Base-by-base conservation (phyloP, 345 rosid species). In the Eucalyptus brandiana region DNA sequence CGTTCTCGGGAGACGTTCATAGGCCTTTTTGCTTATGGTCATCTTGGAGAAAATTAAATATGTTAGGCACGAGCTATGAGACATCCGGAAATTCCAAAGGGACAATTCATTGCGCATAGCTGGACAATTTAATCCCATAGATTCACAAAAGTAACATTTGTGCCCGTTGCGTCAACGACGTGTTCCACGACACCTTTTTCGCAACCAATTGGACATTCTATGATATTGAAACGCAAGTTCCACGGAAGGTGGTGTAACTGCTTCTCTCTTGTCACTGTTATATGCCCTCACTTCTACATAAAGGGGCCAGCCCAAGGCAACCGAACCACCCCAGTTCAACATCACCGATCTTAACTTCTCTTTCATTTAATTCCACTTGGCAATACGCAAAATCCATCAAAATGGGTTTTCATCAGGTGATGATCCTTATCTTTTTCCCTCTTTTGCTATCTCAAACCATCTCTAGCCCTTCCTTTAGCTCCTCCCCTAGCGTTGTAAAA, bases 341-440 rank as follows among this genome's bases (percentile, higher is more conserved):
- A 62, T 62, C 34, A 62, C 32, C 69, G 15, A 62, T 62, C 69
- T 62, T 0, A 62, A 30, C 21, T 32, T 83, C 40, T 44, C 51
- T 60, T 12, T 56, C 69, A 6, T 3, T 28, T 56, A 56, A 62
- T 62, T 62, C 1, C 69, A 62, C 32, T 62, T 12, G 17, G 18
- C 69, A 62, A 30, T 62, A 62, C 28, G 10, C 34, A 62, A 62
- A 62, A 28, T 40, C 50, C 42, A 37, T 37, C 60, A 28, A 23
- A 24, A 96, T 96, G 99, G 93, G 90, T 13, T 62, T 62, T 85
- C 88, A 87, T 56, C 30, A 56, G 62, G 28, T 4, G 30, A 56
- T 56, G 13, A 23, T 12, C 62, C 62, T 56, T 2, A 28, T 56
- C 14, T 23, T 10, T 56, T 10, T 56, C 14, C 62, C 28, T 56